Conservation (phyloP, 768 basidiomycete species). For the Lactifluus echinatus region DNA sequence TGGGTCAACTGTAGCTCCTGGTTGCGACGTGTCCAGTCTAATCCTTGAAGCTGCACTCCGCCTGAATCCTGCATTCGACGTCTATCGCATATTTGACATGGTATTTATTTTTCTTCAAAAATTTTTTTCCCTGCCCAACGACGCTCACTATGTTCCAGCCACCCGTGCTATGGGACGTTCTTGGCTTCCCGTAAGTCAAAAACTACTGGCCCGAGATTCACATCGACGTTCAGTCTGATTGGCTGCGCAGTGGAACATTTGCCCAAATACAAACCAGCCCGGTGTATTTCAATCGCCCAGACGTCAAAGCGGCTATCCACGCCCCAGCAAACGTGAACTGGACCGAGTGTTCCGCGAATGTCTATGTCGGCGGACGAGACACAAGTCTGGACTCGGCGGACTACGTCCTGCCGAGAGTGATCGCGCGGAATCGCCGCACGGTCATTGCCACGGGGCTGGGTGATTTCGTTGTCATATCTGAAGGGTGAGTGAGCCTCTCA, state of each 20-base stretch:
- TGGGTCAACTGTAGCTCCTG: constrained; percentile 1
- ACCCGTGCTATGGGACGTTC: constrained; percentile 18
- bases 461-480: constrained; percentile 11
- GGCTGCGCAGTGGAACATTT: constrained; percentile 11
- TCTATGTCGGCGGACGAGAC: constrained; percentile 6
- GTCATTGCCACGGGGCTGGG: constrained; percentile 11
- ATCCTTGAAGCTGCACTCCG: constrained; percentile 3
- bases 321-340: constrained; percentile 15
- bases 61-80: constrained; percentile 19
- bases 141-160: neutral
- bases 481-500: constrained; percentile 11
- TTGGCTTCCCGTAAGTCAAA: constrained; percentile 18
- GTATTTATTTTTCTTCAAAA: neutral
- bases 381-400: neutral
- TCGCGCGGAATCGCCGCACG: constrained; percentile 1
- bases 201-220: neutral
- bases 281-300: constrained; percentile 18
- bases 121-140: neutral
- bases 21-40: constrained; percentile 7
- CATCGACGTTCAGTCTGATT: neutral
- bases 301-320: constrained; percentile 20
- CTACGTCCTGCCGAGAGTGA: constrained; percentile 12
- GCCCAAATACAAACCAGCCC: constrained; percentile 15
- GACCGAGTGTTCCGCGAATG: constrained; percentile 12
- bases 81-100: constrained; percentile 19